Evolutionary conservation across 768 basidiomycete species (phyloP).

Genomic region (Rhodocollybia butyracea): DNA sequence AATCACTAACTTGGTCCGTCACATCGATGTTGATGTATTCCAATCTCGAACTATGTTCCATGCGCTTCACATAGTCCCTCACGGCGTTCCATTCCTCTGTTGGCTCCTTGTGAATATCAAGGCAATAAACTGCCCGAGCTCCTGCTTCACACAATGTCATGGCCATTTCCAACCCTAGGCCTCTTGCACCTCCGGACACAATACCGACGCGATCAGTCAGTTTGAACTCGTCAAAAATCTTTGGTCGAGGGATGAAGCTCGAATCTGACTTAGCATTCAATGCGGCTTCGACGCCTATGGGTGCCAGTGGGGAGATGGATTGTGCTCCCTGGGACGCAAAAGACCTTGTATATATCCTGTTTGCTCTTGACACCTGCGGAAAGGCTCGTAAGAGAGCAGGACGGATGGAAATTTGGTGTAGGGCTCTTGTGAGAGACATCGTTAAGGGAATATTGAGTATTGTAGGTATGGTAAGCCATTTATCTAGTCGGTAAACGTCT

Average conservation of each 20-base stretch:
- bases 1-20: constrained; percentile 65
- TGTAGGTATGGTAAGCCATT: neutral
- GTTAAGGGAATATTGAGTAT: neutral
- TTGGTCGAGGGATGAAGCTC: constrained; percentile 33
- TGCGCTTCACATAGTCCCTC: constrained; percentile 43
- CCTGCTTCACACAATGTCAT: constrained; percentile 71
- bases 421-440: neutral
- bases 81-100: constrained; percentile 57
- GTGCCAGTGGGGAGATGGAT: constrained; percentile 52
- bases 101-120: constrained; percentile 56
- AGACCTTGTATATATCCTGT: too few relatives aligned
- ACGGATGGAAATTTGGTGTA: neutral
- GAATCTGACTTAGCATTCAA: constrained; percentile 38
- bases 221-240: constrained; percentile 58
- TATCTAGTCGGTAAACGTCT: too few relatives aligned
- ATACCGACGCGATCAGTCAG: constrained; percentile 56
- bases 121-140: constrained; percentile 64
- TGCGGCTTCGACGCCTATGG: constrained; percentile 62
- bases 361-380: neutral
- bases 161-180: constrained; percentile 84
- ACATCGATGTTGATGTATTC: constrained; percentile 70
- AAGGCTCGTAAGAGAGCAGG: neutral
- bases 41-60: constrained; percentile 36
- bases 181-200: constrained; percentile 63
- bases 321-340: constrained; percentile 25